phyloP scores from a whole-genome alignment of 176 grass and related monocot species.

The Lolium perenne region DNA sequence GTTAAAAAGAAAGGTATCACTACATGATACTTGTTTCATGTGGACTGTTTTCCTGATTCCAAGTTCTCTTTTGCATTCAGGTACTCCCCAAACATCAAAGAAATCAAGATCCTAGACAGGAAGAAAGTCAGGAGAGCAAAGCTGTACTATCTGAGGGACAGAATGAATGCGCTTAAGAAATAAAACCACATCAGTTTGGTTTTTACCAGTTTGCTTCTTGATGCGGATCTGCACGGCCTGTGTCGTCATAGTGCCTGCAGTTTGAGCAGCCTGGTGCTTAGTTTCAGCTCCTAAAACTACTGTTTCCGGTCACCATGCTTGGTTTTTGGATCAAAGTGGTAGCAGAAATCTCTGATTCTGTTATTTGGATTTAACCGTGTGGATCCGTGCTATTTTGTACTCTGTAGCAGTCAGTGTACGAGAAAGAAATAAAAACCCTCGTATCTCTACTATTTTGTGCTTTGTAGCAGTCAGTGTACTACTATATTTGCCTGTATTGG shows the following conservation, averaged over 20 bases:
- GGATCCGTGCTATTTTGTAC: neutral
- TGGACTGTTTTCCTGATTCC: constrained; percentile 16
- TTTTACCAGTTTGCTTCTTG: neutral
- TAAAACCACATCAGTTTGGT: constrained; percentile 19
- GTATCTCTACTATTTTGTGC: neutral
- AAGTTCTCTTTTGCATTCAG: constrained; percentile 34
- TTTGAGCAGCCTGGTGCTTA: neutral
- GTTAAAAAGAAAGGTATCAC: neutral
- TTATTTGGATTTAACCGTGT: constrained; percentile 17
- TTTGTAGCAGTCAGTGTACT: neutral
- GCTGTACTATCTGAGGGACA: constrained; percentile 92
- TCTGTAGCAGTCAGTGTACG: neutral
- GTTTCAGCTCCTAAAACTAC: neutral
- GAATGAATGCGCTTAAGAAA: constrained; percentile 90
- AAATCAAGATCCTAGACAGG: constrained; percentile 88
- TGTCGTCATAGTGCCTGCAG: neutral
- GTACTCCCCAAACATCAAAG: constrained; percentile 89
- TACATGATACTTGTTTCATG: neutral
- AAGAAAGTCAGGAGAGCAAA: constrained; percentile 91
- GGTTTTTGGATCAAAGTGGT: neutral
- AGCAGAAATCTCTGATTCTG: neutral
- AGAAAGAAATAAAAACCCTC: constrained; percentile 11
- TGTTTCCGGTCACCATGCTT: neutral
- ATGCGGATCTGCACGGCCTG: neutral
- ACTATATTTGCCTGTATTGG: neutral